Evolutionary conservation across 192 early-diverging fungal genomes (phyloP), one percentile per base, ranked within the genome.

Genomic region (Gryganskiella cystojenkinii): DNA sequence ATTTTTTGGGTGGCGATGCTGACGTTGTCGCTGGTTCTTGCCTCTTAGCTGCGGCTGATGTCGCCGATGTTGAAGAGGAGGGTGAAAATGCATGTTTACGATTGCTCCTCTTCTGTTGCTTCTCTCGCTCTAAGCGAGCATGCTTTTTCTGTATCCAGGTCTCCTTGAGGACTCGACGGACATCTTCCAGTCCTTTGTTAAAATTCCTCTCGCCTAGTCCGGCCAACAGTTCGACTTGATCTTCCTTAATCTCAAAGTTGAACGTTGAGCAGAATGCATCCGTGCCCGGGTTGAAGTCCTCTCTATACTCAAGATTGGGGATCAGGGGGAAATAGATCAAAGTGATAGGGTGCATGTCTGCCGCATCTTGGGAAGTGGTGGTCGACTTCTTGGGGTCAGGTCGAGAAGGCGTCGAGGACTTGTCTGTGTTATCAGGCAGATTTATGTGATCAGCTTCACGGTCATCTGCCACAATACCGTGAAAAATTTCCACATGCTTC

Each of bases 271-370:
- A 89, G 56, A 92, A 92, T 40, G 85, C 83, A 2, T 83, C 88
- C 10, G 79, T 86, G 60, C 80, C 83, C 3, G 92, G 92, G 62
- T 90, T 86, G 83, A 92, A 92, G 13, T 71, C 80, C 7, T 75
- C 67, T 25, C 85, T 64, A 47, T 87, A 88, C 42, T 86, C 80
- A 5, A 46, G 55, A 50, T 94, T 94, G 0, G 81, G 69, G 58
- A 92, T 82, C 25, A 91, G 82, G 13, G 91, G 92, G 53, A 91
- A 82, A 58, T 94, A 94, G 27, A 91, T 33, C 20, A 94, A 45
- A 14, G 80, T 81, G 24, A 83, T 80, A 5, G 81, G 81, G 14
- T 85, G 62, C 14, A 49, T 61, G 8, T 72, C 60, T 1, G n/a
- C n/a, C n/a, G 28, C 10, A 28, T 34, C 61, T 31, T 56, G 20